Percentiles rank a stretch among this genome's conserved stretches.
Evolutionary conservation across 2,329 filamentous ascomycete species (phyloP).

Genomic region (Penicillium sp.): DNA sequence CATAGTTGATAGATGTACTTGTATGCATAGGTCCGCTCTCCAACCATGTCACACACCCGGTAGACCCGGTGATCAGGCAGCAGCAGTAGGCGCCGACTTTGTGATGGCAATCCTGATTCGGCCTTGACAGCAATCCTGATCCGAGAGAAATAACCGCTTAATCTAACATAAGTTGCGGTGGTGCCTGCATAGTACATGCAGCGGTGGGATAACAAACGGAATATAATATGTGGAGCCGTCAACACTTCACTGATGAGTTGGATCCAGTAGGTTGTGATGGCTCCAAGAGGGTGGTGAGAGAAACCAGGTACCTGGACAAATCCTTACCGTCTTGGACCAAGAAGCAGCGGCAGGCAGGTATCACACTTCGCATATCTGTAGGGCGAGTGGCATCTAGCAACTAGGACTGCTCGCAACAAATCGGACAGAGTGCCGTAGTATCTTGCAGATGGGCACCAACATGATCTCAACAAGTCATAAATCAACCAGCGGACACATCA

Average conservation of each 20-base stretch:
- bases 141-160: neutral
- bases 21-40: neutral
- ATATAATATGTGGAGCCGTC: conserved; percentile 72
- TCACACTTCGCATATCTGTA: conserved; percentile 81
- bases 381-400: conserved; percentile 36
- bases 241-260: conserved; percentile 61
- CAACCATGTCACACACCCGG: neutral
- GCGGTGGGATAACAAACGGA: conserved; percentile 65
- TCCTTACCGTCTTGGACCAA: conserved; percentile 65
- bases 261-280: conserved; percentile 26
- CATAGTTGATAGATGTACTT: neutral
- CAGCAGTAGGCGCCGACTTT: neutral
- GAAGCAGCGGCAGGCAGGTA: conserved; percentile 55
- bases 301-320: conserved; percentile 72
- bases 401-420: conserved; percentile 5
- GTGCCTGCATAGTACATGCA: conserved; percentile 53
- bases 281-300: conserved; percentile 62
- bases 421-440: conserved; percentile 2
- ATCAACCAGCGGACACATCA: neutral
- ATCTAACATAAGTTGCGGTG: conserved; percentile 32
- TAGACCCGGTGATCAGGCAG: neutral
- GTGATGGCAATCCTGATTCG: neutral
- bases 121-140: neutral
- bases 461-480: conserved; percentile 1
- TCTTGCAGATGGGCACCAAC: conserved; percentile 12